Evolutionary conservation across 768 basidiomycete genomes (phyloP).

Genomic region (Kwoniella heveanensis): DNA sequence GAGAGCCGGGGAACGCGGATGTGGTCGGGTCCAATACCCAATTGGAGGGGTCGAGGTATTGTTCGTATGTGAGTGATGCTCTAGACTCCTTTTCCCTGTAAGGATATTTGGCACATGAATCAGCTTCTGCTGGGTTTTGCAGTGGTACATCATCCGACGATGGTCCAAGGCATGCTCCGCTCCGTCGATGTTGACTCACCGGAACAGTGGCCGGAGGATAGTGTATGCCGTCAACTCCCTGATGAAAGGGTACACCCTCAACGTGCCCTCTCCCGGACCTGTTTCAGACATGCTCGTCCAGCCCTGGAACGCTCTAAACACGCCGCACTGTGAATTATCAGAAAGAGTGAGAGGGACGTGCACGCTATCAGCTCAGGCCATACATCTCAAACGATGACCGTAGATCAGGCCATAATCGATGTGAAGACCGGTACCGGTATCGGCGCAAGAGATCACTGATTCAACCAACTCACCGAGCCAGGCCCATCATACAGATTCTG

Average conservation of each 20-base stretch:
- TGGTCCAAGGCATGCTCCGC: too few relatives aligned
- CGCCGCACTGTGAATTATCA: conserved; percentile 38
- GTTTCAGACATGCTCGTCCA: conserved; percentile 65
- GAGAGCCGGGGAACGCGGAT: conserved; percentile 63
- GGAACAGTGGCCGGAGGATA: conserved; percentile 70
- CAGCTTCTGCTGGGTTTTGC: too few relatives aligned
- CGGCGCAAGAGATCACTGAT: too few relatives aligned
- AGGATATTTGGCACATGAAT: too few relatives aligned
- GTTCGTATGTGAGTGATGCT: conserved; percentile 12
- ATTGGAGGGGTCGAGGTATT: conserved; percentile 59
- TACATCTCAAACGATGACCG: too few relatives aligned
- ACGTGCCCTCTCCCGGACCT: conserved; percentile 66
- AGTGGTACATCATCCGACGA: background rate
- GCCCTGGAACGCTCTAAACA: conserved; percentile 56
- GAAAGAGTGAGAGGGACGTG: background rate
- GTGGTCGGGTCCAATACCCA: conserved; percentile 65
- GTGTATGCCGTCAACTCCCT: conserved; percentile 65
- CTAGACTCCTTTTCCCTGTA: conserved; percentile 7
- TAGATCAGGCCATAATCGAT: too few relatives aligned
- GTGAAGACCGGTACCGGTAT: too few relatives aligned
- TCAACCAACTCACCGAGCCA: conserved; percentile 35
- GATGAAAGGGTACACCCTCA: conserved; percentile 66
- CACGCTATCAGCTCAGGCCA: too few relatives aligned
- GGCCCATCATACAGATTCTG: conserved; percentile 65
- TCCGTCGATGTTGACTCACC: too few relatives aligned